Base-by-base conservation (phyloP, 345 rosid genomes). In the Hibiscus tridactylites region DNA sequence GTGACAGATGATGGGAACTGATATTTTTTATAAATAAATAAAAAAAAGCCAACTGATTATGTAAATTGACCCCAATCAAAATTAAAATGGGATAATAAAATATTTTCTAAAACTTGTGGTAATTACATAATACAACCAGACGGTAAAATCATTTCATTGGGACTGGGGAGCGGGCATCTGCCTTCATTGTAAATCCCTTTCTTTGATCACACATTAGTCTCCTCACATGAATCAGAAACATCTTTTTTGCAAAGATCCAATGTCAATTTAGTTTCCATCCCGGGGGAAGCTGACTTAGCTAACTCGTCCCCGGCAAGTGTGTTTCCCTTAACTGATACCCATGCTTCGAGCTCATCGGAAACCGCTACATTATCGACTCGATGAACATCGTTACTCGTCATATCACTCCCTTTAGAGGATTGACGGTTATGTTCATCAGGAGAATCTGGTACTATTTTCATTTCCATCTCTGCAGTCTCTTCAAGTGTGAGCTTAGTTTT, bases 401-500 rank as follows among this genome's bases (percentile, higher is more conserved):
- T 10, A 17, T 26, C 72, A 65, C 61, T 73, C 3, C 66, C 60
- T 21, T 31, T 31, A 71, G 66, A 44, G 33, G 46, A 35, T 49
- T 15, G 16, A 21, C 13, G 9, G 61, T 71, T 17, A 44, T 33
- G 46, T 65, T 71, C 71, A 47, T 44, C 72, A 8, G 72, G 49
- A 64, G 75, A 50, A 65, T 64, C 61, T 46, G 24, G 19, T 21
- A 9, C 15, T 31, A 28, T n/a, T 63, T 70, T 70, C 39, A 11
- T 54, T 53, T 53, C 70, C 24, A 26, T 21, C 56, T 53, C 19
- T 54, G 61, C 29, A 72, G 64, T 76, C 71, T 58, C 70, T 28
- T 83, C 76, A 74, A 39, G 61, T 8, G 77, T 70, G 60, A 71
- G 70, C 24, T 67, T 65, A 71, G 57, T 54, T 65, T 63, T 76